These are phyloP conservation scores for Alloteropsis semialata DNA, from an alignment of 176 grass and related monocot species.

Conservation along the genomic window DNA sequence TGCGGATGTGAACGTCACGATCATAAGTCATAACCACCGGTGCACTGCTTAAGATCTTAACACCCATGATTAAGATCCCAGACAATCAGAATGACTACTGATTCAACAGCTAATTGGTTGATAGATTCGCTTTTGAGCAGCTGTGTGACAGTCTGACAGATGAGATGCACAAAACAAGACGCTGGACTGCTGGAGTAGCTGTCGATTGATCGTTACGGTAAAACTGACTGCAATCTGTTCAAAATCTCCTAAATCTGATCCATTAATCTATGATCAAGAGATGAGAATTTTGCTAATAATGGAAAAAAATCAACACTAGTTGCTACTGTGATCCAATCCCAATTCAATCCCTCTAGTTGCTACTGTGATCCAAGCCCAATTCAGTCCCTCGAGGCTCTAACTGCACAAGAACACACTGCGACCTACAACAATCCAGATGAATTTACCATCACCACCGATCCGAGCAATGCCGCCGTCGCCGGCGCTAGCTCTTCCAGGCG, in stretches of 20 bases:
- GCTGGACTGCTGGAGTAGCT: too few relatives aligned
- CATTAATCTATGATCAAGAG: constrained; percentile 14
- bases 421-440: constrained; percentile 15
- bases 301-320: background rate
- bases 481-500: constrained; percentile 66
- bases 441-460: background rate
- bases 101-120: constrained; percentile 21
- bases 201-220: background rate
- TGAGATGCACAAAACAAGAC: background rate
- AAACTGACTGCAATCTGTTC: background rate
- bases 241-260: background rate
- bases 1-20: background rate
- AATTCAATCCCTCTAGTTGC: background rate
- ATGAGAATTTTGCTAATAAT: background rate
- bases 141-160: background rate
- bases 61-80: background rate
- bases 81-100: background rate
- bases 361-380: constrained; percentile 27
- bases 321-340: constrained; percentile 21
- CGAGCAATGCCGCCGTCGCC: background rate
- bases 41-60: constrained; percentile 8
- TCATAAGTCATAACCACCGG: constrained; percentile 23
- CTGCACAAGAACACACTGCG: constrained; percentile 22
- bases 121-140: constrained; percentile 11
- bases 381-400: background rate